Evolutionary conservation across 306 rosid genomes (phyloP).

Genomic region (Rosa persica): DNA sequence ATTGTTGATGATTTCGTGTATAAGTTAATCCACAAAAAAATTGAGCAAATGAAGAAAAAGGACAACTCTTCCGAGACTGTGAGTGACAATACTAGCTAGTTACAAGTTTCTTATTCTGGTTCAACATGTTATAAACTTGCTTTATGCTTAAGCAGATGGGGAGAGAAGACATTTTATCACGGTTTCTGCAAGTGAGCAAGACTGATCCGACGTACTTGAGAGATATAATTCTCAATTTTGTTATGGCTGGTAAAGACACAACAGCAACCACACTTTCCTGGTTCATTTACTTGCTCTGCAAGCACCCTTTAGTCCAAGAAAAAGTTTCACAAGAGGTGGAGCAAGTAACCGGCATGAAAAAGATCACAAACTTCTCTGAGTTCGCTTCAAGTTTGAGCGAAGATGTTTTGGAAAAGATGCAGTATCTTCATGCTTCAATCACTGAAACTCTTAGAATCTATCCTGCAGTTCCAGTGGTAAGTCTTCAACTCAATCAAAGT

Average conservation of each 20-base stretch:
- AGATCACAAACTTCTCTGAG: conserved; percentile 39
- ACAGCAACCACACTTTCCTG: conserved; percentile 69
- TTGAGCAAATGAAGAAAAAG: conserved; percentile 42
- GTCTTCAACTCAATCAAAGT: background rate
- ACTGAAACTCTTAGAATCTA: conserved; percentile 82
- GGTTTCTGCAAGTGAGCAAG: conserved; percentile 51
- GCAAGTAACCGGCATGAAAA: conserved; percentile 38
- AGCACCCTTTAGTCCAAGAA: conserved; percentile 62
- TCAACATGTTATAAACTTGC: conserved; percentile 9
- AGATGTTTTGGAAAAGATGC: conserved; percentile 63
- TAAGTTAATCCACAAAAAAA: conserved; percentile 52
- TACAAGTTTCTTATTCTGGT: conserved; percentile 15
- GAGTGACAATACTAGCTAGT: conserved; percentile 26
- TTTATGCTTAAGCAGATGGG: conserved; percentile 39
- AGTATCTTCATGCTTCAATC: conserved; percentile 69
- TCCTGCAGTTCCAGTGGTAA: conserved; percentile 85
- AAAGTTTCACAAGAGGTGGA: conserved; percentile 59
- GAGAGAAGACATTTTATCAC: conserved; percentile 63
- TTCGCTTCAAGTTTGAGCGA: conserved; percentile 46
- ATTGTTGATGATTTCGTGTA: conserved; percentile 47
- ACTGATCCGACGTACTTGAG: conserved; percentile 45
- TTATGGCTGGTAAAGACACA: conserved; percentile 80
- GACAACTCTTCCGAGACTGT: conserved; percentile 49
- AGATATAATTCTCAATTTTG: conserved; percentile 64
- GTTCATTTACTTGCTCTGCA: conserved; percentile 70